Base-by-base conservation (phyloP, 441 rosid species). In the Pelargonium australe region DNA sequence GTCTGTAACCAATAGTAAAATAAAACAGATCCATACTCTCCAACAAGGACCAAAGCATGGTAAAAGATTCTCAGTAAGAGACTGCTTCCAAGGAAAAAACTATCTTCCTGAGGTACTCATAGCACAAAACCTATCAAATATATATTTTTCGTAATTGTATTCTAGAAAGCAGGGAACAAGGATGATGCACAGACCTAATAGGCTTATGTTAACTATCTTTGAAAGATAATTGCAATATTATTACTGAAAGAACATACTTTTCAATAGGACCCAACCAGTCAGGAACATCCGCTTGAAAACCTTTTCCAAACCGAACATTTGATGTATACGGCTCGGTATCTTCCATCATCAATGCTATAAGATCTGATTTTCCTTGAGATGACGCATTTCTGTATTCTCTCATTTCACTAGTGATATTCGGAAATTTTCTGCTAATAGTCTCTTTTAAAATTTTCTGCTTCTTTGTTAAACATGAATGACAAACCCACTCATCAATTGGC, bases 271-370 rank as follows among this genome's bases (percentile, higher is more conserved):
- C 95, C 49, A 80, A 80, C 95, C 98, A 87, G 37, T 86, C 89
- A 72, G 96, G 89, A 73, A 95, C 87, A 61, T 92, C 86, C 2
- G 96, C 93, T 88, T 95, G 98, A 73, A 85, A 89, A 77, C 89
- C 87, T 82, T 86, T 92, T n/a, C 99, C 98, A 68, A 87, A 72
- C 53, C 89, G 86, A 76, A 88, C 81, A 64, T 75, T 68, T 55
- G 80, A 76, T 63, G 44, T 76, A 80, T 83, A 83, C n/a, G 88
- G 87, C 72, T 72, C 83, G 43, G 71, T 51, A 72, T 84, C 91
- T 75, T 79, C 81, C 87, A 87, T 74, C 87, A 85, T 85, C 66
- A 74, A 73, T 49, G 73, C 78, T 73, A 85, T 79, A 43, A 73
- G 85, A 78, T 70, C 77, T 55, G 64, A 67, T 40, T 83, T 78